A percentile compares a stretch with the other conserved stretches of the same genome.
Evolutionary conservation across 2,329 filamentous ascomycete species (phyloP).

Genomic region (Phialemoniopsis sp.): DNA sequence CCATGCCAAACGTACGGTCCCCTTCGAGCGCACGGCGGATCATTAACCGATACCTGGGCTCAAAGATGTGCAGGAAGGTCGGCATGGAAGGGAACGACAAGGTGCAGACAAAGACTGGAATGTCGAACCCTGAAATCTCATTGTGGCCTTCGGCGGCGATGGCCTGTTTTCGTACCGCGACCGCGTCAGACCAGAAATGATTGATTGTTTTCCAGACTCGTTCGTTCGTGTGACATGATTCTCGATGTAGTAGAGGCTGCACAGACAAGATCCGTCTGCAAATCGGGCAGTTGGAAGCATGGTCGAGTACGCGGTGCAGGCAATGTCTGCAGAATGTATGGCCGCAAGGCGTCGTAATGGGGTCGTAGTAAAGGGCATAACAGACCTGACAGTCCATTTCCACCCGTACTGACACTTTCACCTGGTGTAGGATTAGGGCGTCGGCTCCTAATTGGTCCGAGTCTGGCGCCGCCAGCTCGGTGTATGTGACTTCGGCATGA

Average conservation of each 20-base stretch:
- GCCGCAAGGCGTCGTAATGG: conserved; percentile 79
- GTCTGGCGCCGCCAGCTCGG: conserved; percentile 13
- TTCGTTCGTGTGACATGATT: conserved; percentile 52
- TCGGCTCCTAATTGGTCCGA: conserved; percentile 20
- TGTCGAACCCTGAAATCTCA: conserved; percentile 48
- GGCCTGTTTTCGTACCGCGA: conserved; percentile 53
- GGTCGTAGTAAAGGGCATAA: conserved; percentile 76
- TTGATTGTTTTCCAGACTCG: conserved; percentile 60
- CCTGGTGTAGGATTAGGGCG: conserved; percentile 41
- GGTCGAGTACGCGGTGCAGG: conserved; percentile 70
- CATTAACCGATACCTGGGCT: conserved; percentile 89
- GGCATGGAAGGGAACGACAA: conserved; percentile 78
- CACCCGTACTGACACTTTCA: conserved; percentile 58
- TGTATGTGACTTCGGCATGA: conserved; percentile 50
- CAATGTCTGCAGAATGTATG: conserved; percentile 87
- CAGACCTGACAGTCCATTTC: conserved; percentile 90
- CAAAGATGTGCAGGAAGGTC: conserved; percentile 86
- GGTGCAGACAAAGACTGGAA: conserved; percentile 78
- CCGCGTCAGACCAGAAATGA: conserved; percentile 64
- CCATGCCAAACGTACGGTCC: conserved; percentile 79
- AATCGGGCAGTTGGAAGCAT: conserved; percentile 74
- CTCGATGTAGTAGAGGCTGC: conserved; percentile 34
- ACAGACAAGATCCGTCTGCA: conserved; percentile 65
- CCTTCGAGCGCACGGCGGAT: conserved; percentile 72
- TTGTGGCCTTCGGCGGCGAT: conserved; percentile 53